Base-by-base conservation (phyloP, 106 monocot species). In the Xerophyta viscosa region DNA sequence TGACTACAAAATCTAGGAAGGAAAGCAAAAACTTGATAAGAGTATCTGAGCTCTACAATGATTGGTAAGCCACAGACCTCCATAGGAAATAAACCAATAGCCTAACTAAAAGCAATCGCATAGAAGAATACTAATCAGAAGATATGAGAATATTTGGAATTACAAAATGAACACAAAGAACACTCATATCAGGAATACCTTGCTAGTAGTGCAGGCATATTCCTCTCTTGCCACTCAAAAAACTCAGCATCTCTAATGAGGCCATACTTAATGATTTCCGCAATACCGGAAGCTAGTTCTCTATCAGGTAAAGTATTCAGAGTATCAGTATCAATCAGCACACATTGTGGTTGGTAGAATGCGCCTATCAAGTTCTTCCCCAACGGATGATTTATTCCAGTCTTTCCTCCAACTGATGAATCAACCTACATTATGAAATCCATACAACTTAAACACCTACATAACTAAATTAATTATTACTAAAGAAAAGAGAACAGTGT, bases 381-480 rank as follows among this genome's bases (percentile, higher is more conserved):
- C 4, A 98, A 50, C 19, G 98, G 77, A 62, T 99, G 90, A 55
- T 99, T 99, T 57, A 99, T 80, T 58, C 90, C 98, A 43, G 98
- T 99, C 70, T 99, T 99, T 33, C 98, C 98, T 27, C 98, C 98
- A 61, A 99, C 98, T 37, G 98, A 99, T 41, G 98, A 99, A 77
- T 99, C 98, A 30, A 99, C 98, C 98, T 99, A 56, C 27, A 66
- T 8, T 3, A 52, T 36, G 3, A 7, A n/a, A n/a, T n/a, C n/a
- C 17, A 23, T 5, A 11, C 17, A 13, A 17, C 37, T 12, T 21
- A 20, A 54, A 22, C 9, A n/a, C n/a, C n/a, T n/a, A n/a, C 28
- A 11, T 29, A 21, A n/a, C 13, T 18, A 2, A 8, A 47, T 31
- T 12, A 24, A 17, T 13, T 26, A 61, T 22, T 12, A 14, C 5